A percentile compares a stretch with the other conserved stretches of the same genome.
Conservation (phyloP, 2,329 filamentous ascomycete species). For the Arachnomyces sp. region DNA sequence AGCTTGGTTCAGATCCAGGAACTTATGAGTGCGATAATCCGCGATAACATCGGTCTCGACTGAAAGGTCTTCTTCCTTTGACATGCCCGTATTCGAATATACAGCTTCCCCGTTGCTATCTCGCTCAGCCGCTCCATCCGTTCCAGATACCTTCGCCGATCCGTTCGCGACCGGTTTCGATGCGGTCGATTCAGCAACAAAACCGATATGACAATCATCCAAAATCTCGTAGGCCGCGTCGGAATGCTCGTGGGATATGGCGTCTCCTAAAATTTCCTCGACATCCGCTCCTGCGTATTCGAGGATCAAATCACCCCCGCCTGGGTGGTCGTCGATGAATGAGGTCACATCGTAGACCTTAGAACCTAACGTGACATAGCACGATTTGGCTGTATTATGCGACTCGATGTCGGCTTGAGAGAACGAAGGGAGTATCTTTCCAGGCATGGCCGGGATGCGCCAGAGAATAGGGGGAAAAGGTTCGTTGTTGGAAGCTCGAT, state of each 20-base stretch:
- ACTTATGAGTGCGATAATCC: slow-evolving; percentile 89
- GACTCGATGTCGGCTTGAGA: slow-evolving; percentile 70
- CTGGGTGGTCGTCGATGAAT: slow-evolving; percentile 84
- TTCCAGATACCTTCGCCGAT: slow-evolving; percentile 19
- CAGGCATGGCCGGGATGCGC: slow-evolving; percentile 54
- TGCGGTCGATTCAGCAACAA: slow-evolving; percentile 57
- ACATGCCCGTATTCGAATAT: slow-evolving; percentile 69
- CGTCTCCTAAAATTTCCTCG: slow-evolving; percentile 71
- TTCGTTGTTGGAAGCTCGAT: no score
- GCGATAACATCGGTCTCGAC: slow-evolving; percentile 68
- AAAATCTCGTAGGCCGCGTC: slow-evolving; percentile 94
- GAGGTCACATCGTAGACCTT: slow-evolving; percentile 94
- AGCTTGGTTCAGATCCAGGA: slow-evolving; percentile 79
- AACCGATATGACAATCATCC: slow-evolving; percentile 78
- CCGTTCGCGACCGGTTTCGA: slow-evolving; percentile 41
- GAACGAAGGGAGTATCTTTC: slow-evolving; percentile 74
- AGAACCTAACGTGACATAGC: slow-evolving; percentile 82
- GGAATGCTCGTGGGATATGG: slow-evolving; percentile 74
- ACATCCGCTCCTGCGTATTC: slow-evolving; percentile 88
- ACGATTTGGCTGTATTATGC: slow-evolving; percentile 73
- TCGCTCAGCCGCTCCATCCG: slow-evolving; percentile 27
- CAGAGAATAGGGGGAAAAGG: no score
- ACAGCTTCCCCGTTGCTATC: slow-evolving; percentile 24
- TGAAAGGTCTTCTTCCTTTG: slow-evolving; percentile 74
- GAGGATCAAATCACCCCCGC: slow-evolving; percentile 78